Conservation (phyloP, 2,329 filamentous ascomycete species). For the Claviceps sp. region DNA sequence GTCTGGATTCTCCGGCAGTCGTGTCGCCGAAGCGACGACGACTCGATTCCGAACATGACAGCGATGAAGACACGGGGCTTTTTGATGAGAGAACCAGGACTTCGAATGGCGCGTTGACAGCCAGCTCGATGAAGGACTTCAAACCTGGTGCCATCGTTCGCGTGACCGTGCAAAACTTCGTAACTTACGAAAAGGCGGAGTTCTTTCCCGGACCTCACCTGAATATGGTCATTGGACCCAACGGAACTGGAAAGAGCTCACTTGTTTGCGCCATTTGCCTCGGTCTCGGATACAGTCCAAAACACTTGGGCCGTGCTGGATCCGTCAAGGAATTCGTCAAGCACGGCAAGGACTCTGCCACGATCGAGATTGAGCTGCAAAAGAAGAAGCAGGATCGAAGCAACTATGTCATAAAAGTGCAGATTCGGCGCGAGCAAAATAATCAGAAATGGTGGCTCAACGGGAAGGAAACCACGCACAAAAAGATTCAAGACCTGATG, state of each 20-base stretch:
- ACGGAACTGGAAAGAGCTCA: constrained; percentile 95
- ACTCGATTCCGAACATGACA: constrained; percentile 13
- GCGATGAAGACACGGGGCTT: constrained; percentile 7
- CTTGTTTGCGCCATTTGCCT: constrained; percentile 93
- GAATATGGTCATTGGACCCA: constrained; percentile 99
- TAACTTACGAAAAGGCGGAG: constrained; percentile 86
- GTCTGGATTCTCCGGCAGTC: constrained; percentile 12
- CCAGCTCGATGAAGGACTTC: constrained; percentile 23
- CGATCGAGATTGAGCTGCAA: constrained; percentile 83
- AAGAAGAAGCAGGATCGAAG: constrained; percentile 40
- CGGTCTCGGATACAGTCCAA: constrained; percentile 72
- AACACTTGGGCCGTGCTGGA: constrained; percentile 73
- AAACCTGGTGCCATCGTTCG: constrained; percentile 79
- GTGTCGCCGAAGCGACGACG: constrained; percentile 25
- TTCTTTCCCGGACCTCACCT: constrained; percentile 83
- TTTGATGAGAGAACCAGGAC: constrained; percentile 6
- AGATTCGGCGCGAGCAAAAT: constrained; percentile 72
- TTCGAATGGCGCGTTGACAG: constrained; percentile 6
- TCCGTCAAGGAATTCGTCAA: constrained; percentile 86
- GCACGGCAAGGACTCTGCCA: constrained; percentile 63
- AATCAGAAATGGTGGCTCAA: constrained; percentile 69
- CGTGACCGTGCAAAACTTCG: constrained; percentile 76
- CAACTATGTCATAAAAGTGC: constrained; percentile 64
- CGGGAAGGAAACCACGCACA: constrained; percentile 46
- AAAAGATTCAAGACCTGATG: constrained; percentile 53